Evolutionary conservation across 176 grass and related monocot species (phyloP).

Genomic region (Coix lacrymajobi): DNA sequence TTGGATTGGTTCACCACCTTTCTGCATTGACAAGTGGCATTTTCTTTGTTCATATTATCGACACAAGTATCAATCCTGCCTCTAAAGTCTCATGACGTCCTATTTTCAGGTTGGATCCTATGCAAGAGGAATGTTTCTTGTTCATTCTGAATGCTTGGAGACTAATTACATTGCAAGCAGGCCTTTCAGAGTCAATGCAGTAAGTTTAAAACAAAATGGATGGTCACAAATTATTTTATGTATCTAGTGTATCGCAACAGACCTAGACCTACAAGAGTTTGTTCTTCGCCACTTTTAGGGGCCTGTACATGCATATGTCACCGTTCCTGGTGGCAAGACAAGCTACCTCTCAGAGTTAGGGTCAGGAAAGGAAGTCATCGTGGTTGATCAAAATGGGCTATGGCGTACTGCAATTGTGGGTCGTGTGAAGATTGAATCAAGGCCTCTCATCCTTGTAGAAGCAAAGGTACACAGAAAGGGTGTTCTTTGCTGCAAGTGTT

Average conservation of each 20-base stretch:
- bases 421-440: conserved; percentile 93
- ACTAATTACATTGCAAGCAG: conserved; percentile 91
- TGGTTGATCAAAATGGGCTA: conserved; percentile 64
- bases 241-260: neutral
- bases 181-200: conserved; percentile 93
- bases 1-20: neutral
- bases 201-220: conserved; percentile 36
- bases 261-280: neutral
- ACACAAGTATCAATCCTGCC: neutral
- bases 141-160: conserved; percentile 98
- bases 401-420: conserved; percentile 75
- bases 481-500: neutral
- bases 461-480: conserved; percentile 48
- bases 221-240: neutral
- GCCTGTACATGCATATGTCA: conserved; percentile 86
- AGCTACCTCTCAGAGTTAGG: conserved; percentile 83
- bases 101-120: conserved; percentile 75
- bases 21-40: neutral
- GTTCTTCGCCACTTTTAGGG: conserved; percentile 42
- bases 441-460: conserved; percentile 87
- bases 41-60: neutral
- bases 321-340: conserved; percentile 76
- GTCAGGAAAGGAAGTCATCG: conserved; percentile 75
- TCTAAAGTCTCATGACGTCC: neutral
- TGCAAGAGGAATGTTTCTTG: conserved; percentile 81